Conservation (phyloP, 2,329 filamentous ascomycete genomes). For the Cercospora janseana region DNA sequence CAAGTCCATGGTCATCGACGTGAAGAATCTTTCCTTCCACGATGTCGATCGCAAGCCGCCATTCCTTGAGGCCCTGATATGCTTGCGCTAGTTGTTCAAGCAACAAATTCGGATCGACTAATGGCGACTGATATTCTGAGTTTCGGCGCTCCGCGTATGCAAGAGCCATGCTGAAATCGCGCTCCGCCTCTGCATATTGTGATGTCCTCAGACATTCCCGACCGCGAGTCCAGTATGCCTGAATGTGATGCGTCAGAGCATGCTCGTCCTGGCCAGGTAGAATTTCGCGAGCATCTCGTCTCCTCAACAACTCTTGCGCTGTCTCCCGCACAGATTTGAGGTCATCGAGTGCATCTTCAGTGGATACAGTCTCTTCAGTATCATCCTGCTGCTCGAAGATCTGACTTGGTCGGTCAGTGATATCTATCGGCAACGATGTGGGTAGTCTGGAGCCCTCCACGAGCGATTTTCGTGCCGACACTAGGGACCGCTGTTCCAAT, state of each 20-base stretch:
- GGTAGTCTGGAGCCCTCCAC: background rate
- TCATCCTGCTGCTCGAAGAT: background rate
- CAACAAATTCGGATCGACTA: background rate
- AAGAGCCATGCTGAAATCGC: background rate
- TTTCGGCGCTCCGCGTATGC: conserved; percentile 3
- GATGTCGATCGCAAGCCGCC: background rate
- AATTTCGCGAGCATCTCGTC: background rate
- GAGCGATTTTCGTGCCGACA: background rate
- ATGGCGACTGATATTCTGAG: background rate
- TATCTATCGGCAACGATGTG: background rate
- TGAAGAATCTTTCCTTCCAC: background rate
- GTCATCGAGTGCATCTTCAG: background rate
- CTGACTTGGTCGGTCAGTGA: background rate
- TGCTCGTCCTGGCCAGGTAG: background rate
- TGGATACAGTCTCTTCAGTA: background rate
- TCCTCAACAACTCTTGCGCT: background rate
- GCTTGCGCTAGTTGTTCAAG: conserved; percentile 2
- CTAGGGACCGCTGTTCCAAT: background rate
- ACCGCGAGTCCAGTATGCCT: background rate
- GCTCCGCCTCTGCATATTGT: background rate
- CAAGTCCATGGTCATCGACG: background rate
- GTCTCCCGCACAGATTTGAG: background rate
- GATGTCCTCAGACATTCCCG: background rate
- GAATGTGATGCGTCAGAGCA: conserved; percentile 1
- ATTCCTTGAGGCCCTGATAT: background rate